These are phyloP conservation scores for Collybiopsis confluens DNA, from an alignment of 768 basidiomycete species.

Conservation along the genomic window DNA sequence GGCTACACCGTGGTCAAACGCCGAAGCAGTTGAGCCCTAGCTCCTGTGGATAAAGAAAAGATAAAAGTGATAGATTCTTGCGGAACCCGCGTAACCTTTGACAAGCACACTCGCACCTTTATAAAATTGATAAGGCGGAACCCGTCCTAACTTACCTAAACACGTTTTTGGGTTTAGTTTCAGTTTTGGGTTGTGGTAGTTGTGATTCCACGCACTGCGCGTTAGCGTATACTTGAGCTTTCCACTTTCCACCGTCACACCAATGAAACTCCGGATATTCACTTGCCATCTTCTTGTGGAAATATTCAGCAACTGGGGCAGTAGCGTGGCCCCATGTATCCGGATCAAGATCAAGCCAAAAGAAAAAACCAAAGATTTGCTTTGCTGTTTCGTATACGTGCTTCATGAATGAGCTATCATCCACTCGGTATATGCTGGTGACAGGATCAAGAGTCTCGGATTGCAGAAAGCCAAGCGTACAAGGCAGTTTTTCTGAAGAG, in stretches of 20 bases:
- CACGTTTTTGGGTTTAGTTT: too few relatives aligned
- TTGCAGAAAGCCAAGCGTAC: not conserved
- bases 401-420: not conserved
- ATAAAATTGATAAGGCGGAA: too few relatives aligned
- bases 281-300: not conserved
- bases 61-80: too few relatives aligned
- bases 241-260: conserved; percentile 3
- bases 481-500: not conserved
- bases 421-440: not conserved
- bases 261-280: not conserved
- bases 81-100: too few relatives aligned
- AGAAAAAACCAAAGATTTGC: not conserved
- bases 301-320: not conserved
- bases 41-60: too few relatives aligned
- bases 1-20: too few relatives aligned
- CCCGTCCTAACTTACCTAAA: too few relatives aligned
- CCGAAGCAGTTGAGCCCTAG: too few relatives aligned
- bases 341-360: not conserved
- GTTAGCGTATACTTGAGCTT: not conserved
- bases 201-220: too few relatives aligned
- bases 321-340: not conserved
- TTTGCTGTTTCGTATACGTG: not conserved
- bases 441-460: not conserved
- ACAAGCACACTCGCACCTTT: too few relatives aligned
- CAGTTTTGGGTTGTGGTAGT: too few relatives aligned